phyloP scores from a whole-genome alignment of 1,284 basidiomycete species.

The Trametes polyzona region DNA sequence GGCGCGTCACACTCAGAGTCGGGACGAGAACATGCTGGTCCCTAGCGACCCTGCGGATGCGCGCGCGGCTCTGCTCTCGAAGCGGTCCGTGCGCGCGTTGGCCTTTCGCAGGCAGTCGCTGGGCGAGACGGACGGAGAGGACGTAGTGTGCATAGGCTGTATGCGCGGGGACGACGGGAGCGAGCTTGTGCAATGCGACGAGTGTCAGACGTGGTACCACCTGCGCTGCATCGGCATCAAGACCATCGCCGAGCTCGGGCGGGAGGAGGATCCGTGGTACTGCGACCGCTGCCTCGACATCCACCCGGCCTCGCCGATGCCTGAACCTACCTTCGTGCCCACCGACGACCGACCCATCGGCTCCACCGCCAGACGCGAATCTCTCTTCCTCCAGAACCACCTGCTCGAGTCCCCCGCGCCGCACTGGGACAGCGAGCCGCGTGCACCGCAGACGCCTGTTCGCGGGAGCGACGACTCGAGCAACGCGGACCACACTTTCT shows the following conservation, averaged over 20 bases:
- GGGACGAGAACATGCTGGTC: conserved; percentile 41
- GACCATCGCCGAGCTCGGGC: conserved; percentile 63
- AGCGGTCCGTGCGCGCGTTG: conserved; percentile 64
- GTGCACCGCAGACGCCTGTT: conserved; percentile 50
- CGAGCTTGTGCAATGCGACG: conserved; percentile 76
- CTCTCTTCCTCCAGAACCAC: conserved; percentile 56
- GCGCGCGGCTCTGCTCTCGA: conserved; percentile 67
- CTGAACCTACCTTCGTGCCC: conserved; percentile 66
- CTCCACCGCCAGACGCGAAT: conserved; percentile 42
- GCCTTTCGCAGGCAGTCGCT: conserved; percentile 46
- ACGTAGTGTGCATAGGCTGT: conserved; percentile 62
- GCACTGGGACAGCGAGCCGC: conserved; percentile 41
- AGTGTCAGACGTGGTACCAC: conserved; percentile 78
- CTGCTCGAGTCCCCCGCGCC: conserved; percentile 57
- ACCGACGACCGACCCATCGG: conserved; percentile 51
- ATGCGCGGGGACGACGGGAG: conserved; percentile 64
- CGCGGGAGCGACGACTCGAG: conserved; percentile 29
- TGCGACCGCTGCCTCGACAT: conserved; percentile 55
- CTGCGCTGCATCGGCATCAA: conserved; percentile 72
- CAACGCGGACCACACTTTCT: conserved; percentile 32
- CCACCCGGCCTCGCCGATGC: conserved; percentile 40
- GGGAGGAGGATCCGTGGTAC: conserved; percentile 77
- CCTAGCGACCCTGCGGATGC: conserved; percentile 75
- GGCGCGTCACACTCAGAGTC: conserved; percentile 31
- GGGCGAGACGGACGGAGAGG: conserved; percentile 46